Base-by-base conservation (phyloP, 2,329 filamentous ascomycete species). In the Aspergillus japonicus region DNA sequence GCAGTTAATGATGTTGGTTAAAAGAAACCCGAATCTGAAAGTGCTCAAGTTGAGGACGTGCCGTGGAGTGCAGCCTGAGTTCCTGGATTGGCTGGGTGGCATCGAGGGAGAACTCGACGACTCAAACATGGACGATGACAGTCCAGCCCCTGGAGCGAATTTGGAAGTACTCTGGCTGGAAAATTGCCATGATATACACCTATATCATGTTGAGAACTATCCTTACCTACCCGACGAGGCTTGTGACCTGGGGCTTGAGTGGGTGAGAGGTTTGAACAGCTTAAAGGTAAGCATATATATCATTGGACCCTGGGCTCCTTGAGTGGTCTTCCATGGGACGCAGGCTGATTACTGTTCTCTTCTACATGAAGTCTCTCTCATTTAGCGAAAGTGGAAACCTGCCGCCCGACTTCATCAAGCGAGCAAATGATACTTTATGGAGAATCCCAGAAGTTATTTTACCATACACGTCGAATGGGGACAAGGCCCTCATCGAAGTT, bases 31-130 rank as follows among this genome's bases (percentile, higher is more conserved):
- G 2, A 60, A 58, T 2, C 57, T 76, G 24, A 67, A 44, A 8
- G 65, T 69, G 5, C 52, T 76, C 55, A 70, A 69, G 49, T 55
- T 76, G 29, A 68, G 67, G 39, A 74, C 71, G 33, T 74, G 74
- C 35, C 64, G 67, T 5, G 74, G 72, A 5, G 73, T 68, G 0
- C 70, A 73, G 26, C 66, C 64, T 0, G 71, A 71, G n/a, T 75
- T 76, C 56, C 60, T 76, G 48, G 56, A 72, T 35, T 75, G 73
- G 73, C 58, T 76, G 1, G 73, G 73, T 2, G 69, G 68, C 5
- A 51, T 68, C 14, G 56, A 59, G 4, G 51, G 59, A 42, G 64
- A 64, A 7, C 21, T 56, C 4, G 62, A 68, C 2, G 59, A 62
- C 3, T 31, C 33, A 11, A 49, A 6, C 23, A 53, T 8, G 7